A percentile compares a stretch with the other conserved stretches of the same genome.
Conservation (phyloP, 1,284 basidiomycete genomes). For the Ceratobasidium sp. region DNA sequence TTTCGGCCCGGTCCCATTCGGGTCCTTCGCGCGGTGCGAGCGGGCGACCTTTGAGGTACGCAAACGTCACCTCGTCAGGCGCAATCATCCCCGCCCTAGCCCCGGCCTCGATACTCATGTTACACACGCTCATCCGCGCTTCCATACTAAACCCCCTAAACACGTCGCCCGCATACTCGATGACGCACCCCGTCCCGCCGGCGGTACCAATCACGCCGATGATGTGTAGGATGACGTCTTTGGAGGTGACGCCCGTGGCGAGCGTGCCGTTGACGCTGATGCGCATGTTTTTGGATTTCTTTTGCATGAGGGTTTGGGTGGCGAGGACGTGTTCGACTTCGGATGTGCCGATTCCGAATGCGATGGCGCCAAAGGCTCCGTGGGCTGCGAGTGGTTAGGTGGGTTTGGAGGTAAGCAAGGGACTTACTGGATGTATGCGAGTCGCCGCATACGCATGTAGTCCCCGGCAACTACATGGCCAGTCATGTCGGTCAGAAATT, state of each 20-base stretch:
- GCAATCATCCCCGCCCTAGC: constrained; percentile 96
- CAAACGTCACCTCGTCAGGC: constrained; percentile 90
- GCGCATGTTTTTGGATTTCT: constrained; percentile 95
- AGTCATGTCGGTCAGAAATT: neutral
- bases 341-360: constrained; percentile 95
- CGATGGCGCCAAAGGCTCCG: constrained; percentile 94
- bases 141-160: constrained; percentile 95
- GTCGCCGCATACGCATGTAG: constrained; percentile 95
- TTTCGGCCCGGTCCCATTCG: constrained; percentile 87
- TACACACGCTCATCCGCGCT: constrained; percentile 95
- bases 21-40: constrained; percentile 84
- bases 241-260: constrained; percentile 87
- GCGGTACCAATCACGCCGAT: constrained; percentile 95
- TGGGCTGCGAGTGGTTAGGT: constrained; percentile 64
- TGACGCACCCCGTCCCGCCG: constrained; percentile 90
- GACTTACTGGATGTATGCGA: constrained; percentile 88
- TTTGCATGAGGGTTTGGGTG: constrained; percentile 91
- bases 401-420: neutral
- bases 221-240: constrained; percentile 94
- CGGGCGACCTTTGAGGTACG: constrained; percentile 85
- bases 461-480: constrained; percentile 78
- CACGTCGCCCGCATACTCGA: constrained; percentile 92
- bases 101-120: constrained; percentile 98
- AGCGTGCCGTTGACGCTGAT: constrained; percentile 89
- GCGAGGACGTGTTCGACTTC: constrained; percentile 98